Percentiles rank a stretch among this genome's conserved stretches.
phyloP scores from a whole-genome alignment of 345 rosid genomes.

The Salix viminalis region DNA sequence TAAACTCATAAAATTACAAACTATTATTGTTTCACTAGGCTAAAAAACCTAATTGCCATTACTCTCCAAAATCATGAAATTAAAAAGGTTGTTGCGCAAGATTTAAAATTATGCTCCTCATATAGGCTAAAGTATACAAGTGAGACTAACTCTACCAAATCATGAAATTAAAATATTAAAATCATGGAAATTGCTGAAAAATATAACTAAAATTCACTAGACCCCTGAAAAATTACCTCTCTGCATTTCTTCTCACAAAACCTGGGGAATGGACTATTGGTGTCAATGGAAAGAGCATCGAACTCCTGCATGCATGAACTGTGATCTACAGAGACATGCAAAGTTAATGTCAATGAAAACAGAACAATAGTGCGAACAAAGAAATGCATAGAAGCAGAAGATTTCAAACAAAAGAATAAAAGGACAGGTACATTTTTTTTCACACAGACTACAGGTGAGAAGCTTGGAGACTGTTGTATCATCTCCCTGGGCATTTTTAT shows the following conservation, averaged over 20 bases:
- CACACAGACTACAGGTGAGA: slow-evolving; percentile 25
- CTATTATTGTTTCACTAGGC: background rate
- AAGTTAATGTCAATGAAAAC: slow-evolving; percentile 2
- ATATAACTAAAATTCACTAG: background rate
- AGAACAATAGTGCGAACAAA: background rate
- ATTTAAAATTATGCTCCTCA: too few relatives aligned
- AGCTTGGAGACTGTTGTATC: slow-evolving; percentile 11
- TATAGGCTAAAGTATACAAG: too few relatives aligned
- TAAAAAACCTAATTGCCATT: background rate
- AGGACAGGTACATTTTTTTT: slow-evolving; percentile 23
- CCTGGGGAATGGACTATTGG: slow-evolving; percentile 23
- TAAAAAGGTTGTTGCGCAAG: background rate
- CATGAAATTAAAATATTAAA: background rate
- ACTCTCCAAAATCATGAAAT: background rate
- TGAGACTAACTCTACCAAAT: background rate
- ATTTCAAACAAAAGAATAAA: slow-evolving; percentile 14
- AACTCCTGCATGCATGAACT: slow-evolving; percentile 27
- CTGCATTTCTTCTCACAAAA: slow-evolving; percentile 30
- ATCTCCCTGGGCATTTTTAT: slow-evolving; percentile 32
- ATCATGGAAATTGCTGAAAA: background rate
- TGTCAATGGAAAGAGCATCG: slow-evolving; percentile 39
- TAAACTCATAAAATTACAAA: background rate
- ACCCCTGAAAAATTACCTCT: slow-evolving; percentile 16
- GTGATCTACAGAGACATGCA: slow-evolving; percentile 20
- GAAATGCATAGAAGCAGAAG: slow-evolving; percentile 3